phyloP scores from a whole-genome alignment of 345 rosid species.

The Melaleuca quinquenervia region DNA sequence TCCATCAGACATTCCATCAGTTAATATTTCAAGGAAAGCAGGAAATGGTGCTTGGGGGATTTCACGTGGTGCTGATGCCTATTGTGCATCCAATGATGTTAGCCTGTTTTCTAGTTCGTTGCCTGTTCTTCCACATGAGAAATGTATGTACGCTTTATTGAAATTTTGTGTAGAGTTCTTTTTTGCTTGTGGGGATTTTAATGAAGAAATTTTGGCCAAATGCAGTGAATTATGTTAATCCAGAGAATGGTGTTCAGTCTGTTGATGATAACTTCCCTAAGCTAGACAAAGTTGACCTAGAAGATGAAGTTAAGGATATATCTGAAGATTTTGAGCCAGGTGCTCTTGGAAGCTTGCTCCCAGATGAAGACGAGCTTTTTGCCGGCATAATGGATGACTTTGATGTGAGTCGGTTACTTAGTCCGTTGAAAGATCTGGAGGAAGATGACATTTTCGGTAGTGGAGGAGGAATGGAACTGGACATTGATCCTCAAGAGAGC shows the following conservation, averaged over 20 bases:
- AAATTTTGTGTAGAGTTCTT: background rate
- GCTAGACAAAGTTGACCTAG: slow-evolving; percentile 24
- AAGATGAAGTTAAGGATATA: slow-evolving; percentile 40
- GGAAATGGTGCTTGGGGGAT: slow-evolving; percentile 46
- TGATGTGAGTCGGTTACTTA: slow-evolving; percentile 54
- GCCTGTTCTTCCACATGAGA: slow-evolving; percentile 73
- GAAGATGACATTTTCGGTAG: slow-evolving; percentile 80
- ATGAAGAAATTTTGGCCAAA: background rate
- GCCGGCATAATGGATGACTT: slow-evolving; percentile 82
- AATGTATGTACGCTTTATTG: slow-evolving; percentile 27
- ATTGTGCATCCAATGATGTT: slow-evolving; percentile 48
- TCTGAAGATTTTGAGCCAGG: slow-evolving; percentile 37
- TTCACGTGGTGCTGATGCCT: slow-evolving; percentile 15
- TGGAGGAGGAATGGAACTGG: slow-evolving; percentile 93
- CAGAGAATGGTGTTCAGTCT: slow-evolving; percentile 29
- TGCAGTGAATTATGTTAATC: slow-evolving; percentile 63
- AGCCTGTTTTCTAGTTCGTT: slow-evolving; percentile 74
- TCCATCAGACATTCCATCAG: slow-evolving; percentile 16
- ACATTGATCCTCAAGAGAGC: slow-evolving; percentile 49
- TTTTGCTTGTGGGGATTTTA: background rate
- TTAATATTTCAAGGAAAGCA: slow-evolving; percentile 14
- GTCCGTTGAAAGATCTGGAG: slow-evolving; percentile 66
- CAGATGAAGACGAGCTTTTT: slow-evolving; percentile 75
- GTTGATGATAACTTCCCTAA: slow-evolving; percentile 41
- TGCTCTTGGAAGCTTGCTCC: slow-evolving; percentile 51